phyloP scores from a whole-genome alignment of 169 alveolate species.

The Plasmodium billcollinsi region DNA sequence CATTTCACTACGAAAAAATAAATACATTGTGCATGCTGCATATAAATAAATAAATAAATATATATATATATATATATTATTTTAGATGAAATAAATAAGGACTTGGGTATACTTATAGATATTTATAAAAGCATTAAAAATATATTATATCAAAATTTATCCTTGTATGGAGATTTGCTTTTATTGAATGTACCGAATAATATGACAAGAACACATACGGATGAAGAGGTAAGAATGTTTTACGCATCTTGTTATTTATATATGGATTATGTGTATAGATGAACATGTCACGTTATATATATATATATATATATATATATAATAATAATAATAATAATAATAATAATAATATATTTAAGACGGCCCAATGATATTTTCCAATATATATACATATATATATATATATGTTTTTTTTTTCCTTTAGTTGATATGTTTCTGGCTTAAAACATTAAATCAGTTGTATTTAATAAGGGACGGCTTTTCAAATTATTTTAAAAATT shows the following conservation, averaged over 20 bases:
- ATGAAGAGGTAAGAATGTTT: constrained; percentile 51
- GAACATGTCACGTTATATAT: background rate
- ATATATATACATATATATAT: background rate
- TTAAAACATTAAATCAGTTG: constrained; percentile 43
- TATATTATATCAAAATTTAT: constrained; percentile 55
- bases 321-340: background rate
- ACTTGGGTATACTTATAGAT: constrained; percentile 23
- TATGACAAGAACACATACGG: constrained; percentile 38
- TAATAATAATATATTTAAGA: background rate
- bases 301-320: background rate
- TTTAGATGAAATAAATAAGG: constrained; percentile 55
- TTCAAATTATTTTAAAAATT: constrained; percentile 36
- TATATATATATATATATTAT: background rate
- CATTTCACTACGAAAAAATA: no score
- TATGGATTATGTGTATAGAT: background rate
- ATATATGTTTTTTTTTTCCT: constrained; percentile 1
- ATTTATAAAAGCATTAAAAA: constrained; percentile 27
- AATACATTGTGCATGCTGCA: no score
- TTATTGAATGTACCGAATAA: constrained; percentile 21
- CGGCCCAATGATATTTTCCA: background rate
- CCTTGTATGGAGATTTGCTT: constrained; percentile 33
- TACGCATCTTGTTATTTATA: background rate
- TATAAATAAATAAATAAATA: background rate
- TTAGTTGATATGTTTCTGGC: constrained; percentile 51
- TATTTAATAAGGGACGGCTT: constrained; percentile 47